These are phyloP conservation scores for Calonectria hongkongensis DNA, from an alignment of 2,329 filamentous ascomycete species.

Conservation along the genomic window DNA sequence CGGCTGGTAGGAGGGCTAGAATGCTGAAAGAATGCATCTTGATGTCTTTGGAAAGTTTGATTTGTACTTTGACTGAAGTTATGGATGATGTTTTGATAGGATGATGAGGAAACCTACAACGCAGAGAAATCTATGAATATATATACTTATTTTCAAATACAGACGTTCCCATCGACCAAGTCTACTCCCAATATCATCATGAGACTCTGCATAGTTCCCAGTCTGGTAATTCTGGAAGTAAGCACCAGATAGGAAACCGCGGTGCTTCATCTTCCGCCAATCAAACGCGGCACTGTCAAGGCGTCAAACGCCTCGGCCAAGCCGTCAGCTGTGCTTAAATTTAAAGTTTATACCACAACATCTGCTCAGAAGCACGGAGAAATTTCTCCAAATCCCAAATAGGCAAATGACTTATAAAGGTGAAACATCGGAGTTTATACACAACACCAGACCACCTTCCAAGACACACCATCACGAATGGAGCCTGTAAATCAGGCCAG, in stretches of 20 bases:
- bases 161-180: neutral
- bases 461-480: neutral
- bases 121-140: neutral
- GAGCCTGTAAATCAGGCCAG: neutral
- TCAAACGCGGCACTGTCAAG: neutral
- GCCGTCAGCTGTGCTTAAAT: neutral
- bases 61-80: too few relatives aligned
- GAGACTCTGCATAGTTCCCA: neutral
- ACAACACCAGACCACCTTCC: neutral
- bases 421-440: neutral
- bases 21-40: conserved; percentile 20
- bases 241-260: conserved; percentile 7
- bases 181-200: conserved; percentile 1
- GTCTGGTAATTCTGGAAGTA: conserved; percentile 27
- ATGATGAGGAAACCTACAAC: neutral
- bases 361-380: conserved; percentile 18
- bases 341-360: conserved; percentile 1
- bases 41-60: neutral
- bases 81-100: neutral
- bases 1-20: conserved; percentile 15
- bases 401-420: neutral
- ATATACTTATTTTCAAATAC: neutral
- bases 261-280: conserved; percentile 25
- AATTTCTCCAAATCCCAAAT: neutral
- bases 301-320: neutral